A percentile compares a stretch with the other conserved stretches of the same genome.
Evolutionary conservation across 1,284 basidiomycete species (phyloP).

Genomic region (Grifola frondosa): DNA sequence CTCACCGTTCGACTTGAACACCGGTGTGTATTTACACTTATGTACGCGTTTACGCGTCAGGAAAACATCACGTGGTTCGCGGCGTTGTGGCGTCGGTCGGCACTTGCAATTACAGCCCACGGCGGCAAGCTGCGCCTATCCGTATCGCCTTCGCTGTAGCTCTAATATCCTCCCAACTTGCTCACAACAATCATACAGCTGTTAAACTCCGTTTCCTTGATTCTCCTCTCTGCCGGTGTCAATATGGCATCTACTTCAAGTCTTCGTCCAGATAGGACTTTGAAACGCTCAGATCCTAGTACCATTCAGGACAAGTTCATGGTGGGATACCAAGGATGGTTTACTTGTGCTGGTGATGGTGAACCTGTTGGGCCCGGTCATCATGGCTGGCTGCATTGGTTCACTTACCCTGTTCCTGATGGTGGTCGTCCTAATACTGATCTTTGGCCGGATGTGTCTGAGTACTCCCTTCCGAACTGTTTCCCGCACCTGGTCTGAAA

Average conservation of each 20-base stretch:
- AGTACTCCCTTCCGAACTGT: constrained; percentile 71
- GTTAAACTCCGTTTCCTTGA: no score
- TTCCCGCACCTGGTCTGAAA: constrained; percentile 62
- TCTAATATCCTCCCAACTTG: no score
- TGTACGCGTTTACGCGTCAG: constrained; percentile 22
- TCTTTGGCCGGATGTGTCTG: constrained; percentile 73
- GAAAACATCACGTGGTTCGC: constrained; percentile 14
- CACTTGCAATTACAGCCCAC: background rate
- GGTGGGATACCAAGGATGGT: constrained; percentile 85
- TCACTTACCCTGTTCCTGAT: constrained; percentile 58
- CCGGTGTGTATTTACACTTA: constrained; percentile 19
- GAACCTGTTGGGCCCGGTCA: constrained; percentile 60
- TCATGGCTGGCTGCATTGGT: constrained; percentile 84
- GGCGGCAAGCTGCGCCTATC: background rate
- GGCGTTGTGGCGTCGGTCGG: constrained; percentile 1
- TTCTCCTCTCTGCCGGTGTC: no score
- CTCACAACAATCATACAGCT: no score
- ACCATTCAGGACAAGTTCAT: constrained; percentile 75
- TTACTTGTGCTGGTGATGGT: constrained; percentile 37
- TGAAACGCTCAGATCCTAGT: constrained; percentile 43
- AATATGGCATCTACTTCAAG: background rate
- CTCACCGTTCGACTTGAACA: no score
- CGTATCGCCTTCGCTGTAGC: background rate
- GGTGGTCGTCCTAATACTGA: constrained; percentile 71
- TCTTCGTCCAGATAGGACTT: constrained; percentile 14